phyloP scores from a whole-genome alignment of 805 yeast genomes.

The Lipomyces starkeyi region DNA sequence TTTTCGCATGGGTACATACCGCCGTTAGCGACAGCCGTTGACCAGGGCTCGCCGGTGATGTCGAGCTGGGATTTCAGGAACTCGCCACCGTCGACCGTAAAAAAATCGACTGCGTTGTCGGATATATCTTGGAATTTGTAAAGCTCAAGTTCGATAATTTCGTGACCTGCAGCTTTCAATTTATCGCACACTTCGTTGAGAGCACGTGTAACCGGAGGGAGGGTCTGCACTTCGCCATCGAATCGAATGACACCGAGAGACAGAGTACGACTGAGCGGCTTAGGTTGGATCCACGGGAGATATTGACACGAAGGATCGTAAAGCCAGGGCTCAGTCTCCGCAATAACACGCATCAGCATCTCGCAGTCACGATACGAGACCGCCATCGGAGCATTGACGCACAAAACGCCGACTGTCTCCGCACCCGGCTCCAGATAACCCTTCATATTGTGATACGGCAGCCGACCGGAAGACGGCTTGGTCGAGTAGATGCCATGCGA shows the following conservation, averaged over 20 bases:
- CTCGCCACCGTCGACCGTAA: slow-evolving; percentile 35
- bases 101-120: slow-evolving; percentile 35
- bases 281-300: slow-evolving; percentile 58
- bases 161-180: slow-evolving; percentile 62
- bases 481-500: slow-evolving; percentile 53
- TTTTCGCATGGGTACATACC: slow-evolving; percentile 36
- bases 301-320: slow-evolving; percentile 55
- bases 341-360: slow-evolving; percentile 59
- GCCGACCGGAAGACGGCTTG: slow-evolving; percentile 55
- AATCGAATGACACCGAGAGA: slow-evolving; percentile 35
- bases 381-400: slow-evolving; percentile 73
- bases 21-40: slow-evolving; percentile 34
- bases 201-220: slow-evolving; percentile 62
- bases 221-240: slow-evolving; percentile 57
- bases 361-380: slow-evolving; percentile 70
- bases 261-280: slow-evolving; percentile 30
- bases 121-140: slow-evolving; percentile 32
- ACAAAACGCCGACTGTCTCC: slow-evolving; percentile 53
- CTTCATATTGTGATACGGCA: slow-evolving; percentile 44
- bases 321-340: slow-evolving; percentile 51
- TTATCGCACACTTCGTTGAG: slow-evolving; percentile 60
- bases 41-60: slow-evolving; percentile 35
- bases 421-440: slow-evolving; percentile 47
- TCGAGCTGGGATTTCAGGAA: slow-evolving; percentile 30
- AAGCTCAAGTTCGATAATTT: slow-evolving; percentile 51